phyloP scores from a whole-genome alignment of 2,329 filamentous ascomycete genomes.

The Coniella vitis region DNA sequence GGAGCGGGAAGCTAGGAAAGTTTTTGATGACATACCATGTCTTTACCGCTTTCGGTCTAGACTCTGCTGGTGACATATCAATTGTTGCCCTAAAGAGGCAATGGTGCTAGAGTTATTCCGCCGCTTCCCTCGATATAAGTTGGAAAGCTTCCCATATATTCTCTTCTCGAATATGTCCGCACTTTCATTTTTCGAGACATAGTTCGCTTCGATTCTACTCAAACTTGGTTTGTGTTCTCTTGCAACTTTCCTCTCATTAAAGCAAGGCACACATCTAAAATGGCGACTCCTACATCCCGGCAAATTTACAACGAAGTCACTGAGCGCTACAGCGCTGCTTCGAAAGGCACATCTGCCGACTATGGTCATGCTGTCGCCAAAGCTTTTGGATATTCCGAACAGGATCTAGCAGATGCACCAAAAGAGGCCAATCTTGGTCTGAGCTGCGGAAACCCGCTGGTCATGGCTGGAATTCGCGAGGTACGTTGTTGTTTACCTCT shows the following conservation, averaged over 20 bases:
- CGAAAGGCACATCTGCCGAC: slow-evolving; percentile 21
- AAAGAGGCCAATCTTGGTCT: slow-evolving; percentile 44
- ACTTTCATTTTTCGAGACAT: no score
- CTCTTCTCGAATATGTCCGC: no score
- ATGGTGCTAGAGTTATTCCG: background rate
- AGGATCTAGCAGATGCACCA: slow-evolving; percentile 40
- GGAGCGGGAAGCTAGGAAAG: slow-evolving; percentile 9
- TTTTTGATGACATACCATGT: slow-evolving; percentile 19
- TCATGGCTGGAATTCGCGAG: slow-evolving; percentile 38
- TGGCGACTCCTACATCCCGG: slow-evolving; percentile 20
- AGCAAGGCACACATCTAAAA: slow-evolving; percentile 8
- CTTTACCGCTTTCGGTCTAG: slow-evolving; percentile 14
- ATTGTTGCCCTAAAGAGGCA: background rate
- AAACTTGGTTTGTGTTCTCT: no score
- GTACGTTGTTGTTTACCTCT: slow-evolving; percentile 21
- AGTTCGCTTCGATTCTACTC: no score
- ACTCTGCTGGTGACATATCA: slow-evolving; percentile 5
- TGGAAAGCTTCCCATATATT: no score
- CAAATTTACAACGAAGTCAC: slow-evolving; percentile 29
- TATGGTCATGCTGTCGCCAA: slow-evolving; percentile 37
- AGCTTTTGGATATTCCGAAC: slow-evolving; percentile 45
- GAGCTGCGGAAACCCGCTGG: slow-evolving; percentile 48
- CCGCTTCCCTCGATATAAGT: background rate
- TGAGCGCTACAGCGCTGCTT: slow-evolving; percentile 29
- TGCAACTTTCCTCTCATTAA: no score